These are phyloP conservation scores for Udeniomyces megalosporus DNA, from an alignment of 768 basidiomycete species.

Conservation along the genomic window DNA sequence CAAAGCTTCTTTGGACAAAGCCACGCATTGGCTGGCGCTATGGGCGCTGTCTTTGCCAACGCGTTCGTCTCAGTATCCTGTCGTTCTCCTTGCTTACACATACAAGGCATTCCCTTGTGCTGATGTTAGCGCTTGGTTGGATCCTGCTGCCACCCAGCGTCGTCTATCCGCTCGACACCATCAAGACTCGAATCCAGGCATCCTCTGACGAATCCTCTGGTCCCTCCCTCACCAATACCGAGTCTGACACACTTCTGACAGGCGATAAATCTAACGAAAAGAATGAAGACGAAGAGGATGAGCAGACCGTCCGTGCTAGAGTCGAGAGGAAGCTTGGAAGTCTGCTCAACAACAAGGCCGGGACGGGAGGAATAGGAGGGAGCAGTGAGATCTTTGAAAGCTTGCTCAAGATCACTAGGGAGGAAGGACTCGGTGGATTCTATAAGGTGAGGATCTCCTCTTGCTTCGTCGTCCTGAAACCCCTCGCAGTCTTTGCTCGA, in stretches of 20 bases:
- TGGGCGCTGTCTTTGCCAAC: constrained; percentile 83
- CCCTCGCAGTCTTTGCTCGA: no score
- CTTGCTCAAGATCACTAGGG: constrained; percentile 51
- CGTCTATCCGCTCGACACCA: constrained; percentile 90
- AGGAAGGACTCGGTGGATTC: constrained; percentile 65
- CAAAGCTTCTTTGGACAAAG: no score
- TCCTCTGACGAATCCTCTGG: constrained; percentile 25
- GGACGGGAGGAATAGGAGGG: constrained; percentile 16
- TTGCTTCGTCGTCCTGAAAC: not conserved
- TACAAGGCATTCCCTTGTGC: no score
- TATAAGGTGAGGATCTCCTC: constrained; percentile 37
- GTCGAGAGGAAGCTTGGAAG: constrained; percentile 17
- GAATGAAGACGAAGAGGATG: constrained; percentile 30
- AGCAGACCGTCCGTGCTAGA: constrained; percentile 26
- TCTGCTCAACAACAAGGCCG: not conserved
- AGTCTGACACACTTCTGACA: not conserved
- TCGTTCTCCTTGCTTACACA: constrained; percentile 4
- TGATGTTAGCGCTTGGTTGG: no score
- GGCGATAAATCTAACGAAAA: not conserved
- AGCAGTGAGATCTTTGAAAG: constrained; percentile 45
- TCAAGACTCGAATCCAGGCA: constrained; percentile 90
- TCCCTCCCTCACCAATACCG: no score
- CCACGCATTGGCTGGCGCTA: constrained; percentile 76
- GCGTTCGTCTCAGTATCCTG: constrained; percentile 46
- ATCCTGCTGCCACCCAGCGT: constrained; percentile 37